Conservation (phyloP, 116 monocot species). For the Trichopus zeylanicus region DNA sequence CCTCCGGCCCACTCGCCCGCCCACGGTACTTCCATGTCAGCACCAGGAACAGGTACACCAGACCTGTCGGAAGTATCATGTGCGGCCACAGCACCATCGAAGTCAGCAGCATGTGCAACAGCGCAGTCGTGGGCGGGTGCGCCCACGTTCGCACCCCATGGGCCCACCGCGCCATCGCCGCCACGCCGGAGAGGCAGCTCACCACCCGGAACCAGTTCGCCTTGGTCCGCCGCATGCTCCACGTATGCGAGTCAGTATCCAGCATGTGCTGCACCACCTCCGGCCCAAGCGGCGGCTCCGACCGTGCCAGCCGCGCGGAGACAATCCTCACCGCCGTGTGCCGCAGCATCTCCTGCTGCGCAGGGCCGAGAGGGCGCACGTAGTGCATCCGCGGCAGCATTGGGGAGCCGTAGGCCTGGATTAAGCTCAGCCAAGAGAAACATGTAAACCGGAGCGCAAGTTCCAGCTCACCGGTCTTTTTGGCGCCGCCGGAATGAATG, state of each 20-base stretch:
- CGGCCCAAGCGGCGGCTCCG: slow-evolving; percentile 77
- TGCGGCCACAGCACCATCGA: slow-evolving; percentile 56
- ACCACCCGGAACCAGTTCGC: slow-evolving; percentile 80
- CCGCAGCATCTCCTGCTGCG: slow-evolving; percentile 78
- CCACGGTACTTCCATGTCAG: slow-evolving; percentile 51
- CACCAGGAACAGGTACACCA: slow-evolving; percentile 52
- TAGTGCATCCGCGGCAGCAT: slow-evolving; percentile 92
- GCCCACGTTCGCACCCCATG: slow-evolving; percentile 56
- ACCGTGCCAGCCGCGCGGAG: slow-evolving; percentile 62
- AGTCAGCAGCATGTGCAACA: slow-evolving; percentile 59
- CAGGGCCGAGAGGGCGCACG: slow-evolving; percentile 55
- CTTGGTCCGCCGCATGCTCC: slow-evolving; percentile 87
- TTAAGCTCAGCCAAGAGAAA: slow-evolving; percentile 48
- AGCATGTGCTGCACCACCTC: slow-evolving; percentile 82
- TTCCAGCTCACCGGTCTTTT: slow-evolving; percentile 90
- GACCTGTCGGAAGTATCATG: slow-evolving; percentile 53
- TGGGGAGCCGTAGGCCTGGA: slow-evolving; percentile 68
- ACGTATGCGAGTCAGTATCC: slow-evolving; percentile 58
- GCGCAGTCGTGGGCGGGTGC: slow-evolving; percentile 50
- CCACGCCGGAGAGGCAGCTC: slow-evolving; percentile 37
- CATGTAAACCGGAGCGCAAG: slow-evolving; percentile 74
- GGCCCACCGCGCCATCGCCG: slow-evolving; percentile 43
- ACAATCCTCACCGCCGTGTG: slow-evolving; percentile 79
- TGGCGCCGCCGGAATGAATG: slow-evolving; percentile 52
- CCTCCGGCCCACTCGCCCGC: slow-evolving; percentile 32